A percentile compares a stretch with the other conserved stretches of the same genome.
Conservation (phyloP, 176 grass and related monocot genomes). For the Oropetium thomaeum region DNA sequence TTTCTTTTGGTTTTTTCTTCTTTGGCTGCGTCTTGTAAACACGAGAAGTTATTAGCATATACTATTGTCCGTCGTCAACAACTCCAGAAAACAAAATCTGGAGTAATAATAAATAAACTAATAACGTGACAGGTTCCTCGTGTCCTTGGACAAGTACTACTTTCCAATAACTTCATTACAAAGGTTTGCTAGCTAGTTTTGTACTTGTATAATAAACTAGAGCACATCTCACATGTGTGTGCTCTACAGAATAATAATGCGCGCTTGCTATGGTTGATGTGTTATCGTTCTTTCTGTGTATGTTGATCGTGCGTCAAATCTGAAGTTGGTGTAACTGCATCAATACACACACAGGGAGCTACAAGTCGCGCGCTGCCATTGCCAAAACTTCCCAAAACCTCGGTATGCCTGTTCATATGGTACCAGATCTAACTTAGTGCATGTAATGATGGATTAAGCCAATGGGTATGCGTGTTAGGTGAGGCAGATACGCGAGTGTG, state of each 20-base stretch:
- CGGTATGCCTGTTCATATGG: background rate
- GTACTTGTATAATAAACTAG: too few relatives aligned
- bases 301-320: background rate
- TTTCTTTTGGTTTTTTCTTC: conserved; percentile 30
- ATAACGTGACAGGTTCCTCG: background rate
- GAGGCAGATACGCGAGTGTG: conserved; percentile 33
- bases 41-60: conserved; percentile 30
- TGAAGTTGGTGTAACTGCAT: conserved; percentile 34
- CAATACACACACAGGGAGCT: background rate
- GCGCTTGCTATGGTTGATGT: background rate
- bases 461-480: conserved; percentile 35
- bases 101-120: background rate
- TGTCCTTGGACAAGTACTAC: conserved; percentile 4
- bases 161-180: conserved; percentile 10
- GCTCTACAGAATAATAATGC: background rate
- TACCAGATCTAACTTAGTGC: background rate
- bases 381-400: background rate
- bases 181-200: conserved; percentile 14
- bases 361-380: background rate
- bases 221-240: background rate
- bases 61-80: conserved; percentile 17
- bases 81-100: background rate
- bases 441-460: conserved; percentile 25
- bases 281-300: background rate
- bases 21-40: conserved; percentile 39